Evolutionary conservation across 164 flowering plant species (phyloP).

Genomic region (Stephania yunnanensis): DNA sequence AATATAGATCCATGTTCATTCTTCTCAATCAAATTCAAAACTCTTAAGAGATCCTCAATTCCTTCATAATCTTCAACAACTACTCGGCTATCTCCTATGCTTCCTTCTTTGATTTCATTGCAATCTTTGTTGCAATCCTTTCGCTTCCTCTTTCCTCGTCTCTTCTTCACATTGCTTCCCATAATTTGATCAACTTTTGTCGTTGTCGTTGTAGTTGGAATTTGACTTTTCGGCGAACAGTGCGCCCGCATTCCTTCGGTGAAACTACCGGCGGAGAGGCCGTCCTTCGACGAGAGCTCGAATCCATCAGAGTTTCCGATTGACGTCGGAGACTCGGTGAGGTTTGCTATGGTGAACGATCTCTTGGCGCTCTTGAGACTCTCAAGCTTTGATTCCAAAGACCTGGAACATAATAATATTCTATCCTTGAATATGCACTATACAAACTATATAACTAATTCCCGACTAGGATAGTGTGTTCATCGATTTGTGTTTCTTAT

Average conservation of each 20-base stretch:
- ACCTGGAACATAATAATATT: conserved; percentile 31
- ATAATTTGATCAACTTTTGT: conserved; percentile 11
- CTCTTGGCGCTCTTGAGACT: conserved; percentile 38
- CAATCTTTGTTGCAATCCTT: conserved; percentile 31
- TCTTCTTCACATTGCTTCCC: conserved; percentile 34
- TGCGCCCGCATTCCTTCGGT: conserved; percentile 42
- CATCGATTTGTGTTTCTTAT: background rate
- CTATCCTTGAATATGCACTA: background rate
- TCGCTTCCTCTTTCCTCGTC: conserved; percentile 78
- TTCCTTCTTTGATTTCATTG: conserved; percentile 37
- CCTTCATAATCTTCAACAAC: conserved; percentile 28
- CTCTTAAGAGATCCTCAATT: conserved; percentile 34
- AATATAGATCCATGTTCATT: conserved; percentile 44
- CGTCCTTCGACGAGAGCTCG: conserved; percentile 28
- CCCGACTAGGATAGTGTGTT: background rate
- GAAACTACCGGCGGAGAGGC: conserved; percentile 35
- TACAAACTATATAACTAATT: background rate
- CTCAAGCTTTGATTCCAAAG: conserved; percentile 63
- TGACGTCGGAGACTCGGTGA: conserved; percentile 39
- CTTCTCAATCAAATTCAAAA: conserved; percentile 41
- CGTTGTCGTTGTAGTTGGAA: conserved; percentile 19
- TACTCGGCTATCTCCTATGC: conserved; percentile 49
- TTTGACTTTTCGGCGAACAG: conserved; percentile 31
- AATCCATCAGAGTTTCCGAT: conserved; percentile 28
- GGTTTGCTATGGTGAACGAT: conserved; percentile 36